Evolutionary conservation across 768 basidiomycete species (phyloP), one percentile per base, ranked within the genome.

Genomic region (Tricholoma matsutake): DNA sequence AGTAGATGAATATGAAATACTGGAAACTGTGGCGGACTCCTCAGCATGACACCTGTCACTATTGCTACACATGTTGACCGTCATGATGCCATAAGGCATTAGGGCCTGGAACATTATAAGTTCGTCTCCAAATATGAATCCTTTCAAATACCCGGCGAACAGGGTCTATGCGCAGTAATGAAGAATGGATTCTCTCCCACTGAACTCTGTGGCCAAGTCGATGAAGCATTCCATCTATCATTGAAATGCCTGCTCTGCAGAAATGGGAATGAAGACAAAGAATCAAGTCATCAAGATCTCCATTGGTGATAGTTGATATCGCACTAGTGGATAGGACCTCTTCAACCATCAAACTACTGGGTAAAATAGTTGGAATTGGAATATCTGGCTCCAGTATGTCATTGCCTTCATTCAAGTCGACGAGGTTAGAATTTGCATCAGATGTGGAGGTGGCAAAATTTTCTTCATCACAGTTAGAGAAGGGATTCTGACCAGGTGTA

Each of bases 121-220:
- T n/a, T n/a, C n/a, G n/a, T n/a, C n/a, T n/a, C 7, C 62, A 6
- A 67, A 69, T 71, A 58, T 28, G 20, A 54, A 62, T 59, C 14
- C 62, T 47, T 41, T 63, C 61, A 61, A 66, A 64, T 58, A 63
- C 59, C 22, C 59, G 14, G 22, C 53, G 58, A 4, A 68, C 62
- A 45, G 60, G 60, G 43, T 64, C 68, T 35, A 69, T 65, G 2
- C 65, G 41, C 6, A 53, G 20, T 11, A 70, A 61, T 25, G 65
- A 65, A 16, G 58, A 49, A 4, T n/a, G n/a, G n/a, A n/a, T n/a
- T n/a, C n/a, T n/a, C n/a, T n/a, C n/a, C n/a, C n/a, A n/a, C n/a
- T n/a, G n/a, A n/a, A n/a, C n/a, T 14, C 47, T 63, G 43, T 64
- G 55, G 5, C 64, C 66, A 22, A 65, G 52, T 4, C 56, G 43